Evolutionary conservation across 2,329 filamentous ascomycete species (phyloP), one percentile per base, ranked within the genome.

Genomic region (Setomelanomma holmii): DNA sequence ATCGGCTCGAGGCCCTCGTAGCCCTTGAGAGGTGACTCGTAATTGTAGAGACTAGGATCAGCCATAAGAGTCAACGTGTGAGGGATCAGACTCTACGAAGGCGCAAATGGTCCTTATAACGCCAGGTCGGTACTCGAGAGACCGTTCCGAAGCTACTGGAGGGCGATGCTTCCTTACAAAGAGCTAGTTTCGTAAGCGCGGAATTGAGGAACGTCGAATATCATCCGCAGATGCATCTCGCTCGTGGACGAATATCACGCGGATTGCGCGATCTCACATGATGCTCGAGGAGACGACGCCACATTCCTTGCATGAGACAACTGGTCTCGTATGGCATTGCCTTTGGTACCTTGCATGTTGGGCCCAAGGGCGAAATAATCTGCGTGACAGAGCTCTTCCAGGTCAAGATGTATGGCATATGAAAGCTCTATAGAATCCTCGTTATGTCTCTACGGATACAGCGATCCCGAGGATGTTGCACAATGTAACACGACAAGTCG

Each of bases 1-100:
- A 89, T 72, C 20, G 85, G 80, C 21, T 80, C 74, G n/a, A 82
- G 80, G 43, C 80, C 72, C 61, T 85, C 80, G 65, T 83, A 88
- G 17, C 84, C 86, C 21, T 77, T 73, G 1, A 88, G 72, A 12
- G 86, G 86, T 14, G 82, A 86, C 1, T 81, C 76, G 63, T 83
- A 86, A 1, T 74, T 77, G 55, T 80, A 80, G 3, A 73, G 66
- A 50, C 72, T 74, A 11, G 75, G 74, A 43, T 77, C 76, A 4
- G 76, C 60, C 77, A 79, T 79, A 6, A 14, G n/a, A 30, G 40
- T 7, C 14, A 30, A 30, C 14, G 27, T 30, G 14, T 30, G 27
- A 30, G 10, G 10, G 27, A n/a, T n/a, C n/a, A n/a, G n/a, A n/a
- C n/a, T n/a, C n/a, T n/a, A n/a, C n/a, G n/a, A n/a, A n/a, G n/a